Conservation (phyloP, 2,329 filamentous ascomycete species). For the Chaetomium sp. region DNA sequence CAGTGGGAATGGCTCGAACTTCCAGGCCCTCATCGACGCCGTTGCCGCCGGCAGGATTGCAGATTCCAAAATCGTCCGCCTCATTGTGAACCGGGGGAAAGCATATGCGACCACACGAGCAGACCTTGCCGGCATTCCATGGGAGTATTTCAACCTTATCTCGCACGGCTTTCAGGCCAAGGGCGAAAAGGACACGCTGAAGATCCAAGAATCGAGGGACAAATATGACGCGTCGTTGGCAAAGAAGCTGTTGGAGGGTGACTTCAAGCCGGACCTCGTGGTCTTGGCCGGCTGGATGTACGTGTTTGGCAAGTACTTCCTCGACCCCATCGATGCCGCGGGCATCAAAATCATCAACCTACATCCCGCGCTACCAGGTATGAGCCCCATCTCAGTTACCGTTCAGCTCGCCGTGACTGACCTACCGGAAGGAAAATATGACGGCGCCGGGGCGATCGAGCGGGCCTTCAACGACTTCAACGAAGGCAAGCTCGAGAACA, state of each 20-base stretch:
- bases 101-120: conserved; percentile 49
- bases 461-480: conserved; percentile 74
- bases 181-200: conserved; percentile 60
- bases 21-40: conserved; percentile 69
- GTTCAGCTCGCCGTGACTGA: conserved; percentile 8
- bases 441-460: conserved; percentile 76
- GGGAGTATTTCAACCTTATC: conserved; percentile 79
- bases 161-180: conserved; percentile 64
- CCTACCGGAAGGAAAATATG: conserved; percentile 61
- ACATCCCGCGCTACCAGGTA: conserved; percentile 72
- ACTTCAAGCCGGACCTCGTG: conserved; percentile 68
- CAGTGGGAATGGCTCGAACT: conserved; percentile 74
- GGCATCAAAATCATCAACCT: conserved; percentile 77
- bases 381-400: conserved; percentile 32
- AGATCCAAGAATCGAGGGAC: conserved; percentile 60
- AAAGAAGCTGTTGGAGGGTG: conserved; percentile 57
- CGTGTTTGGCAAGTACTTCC: conserved; percentile 70
- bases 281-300: conserved; percentile 90
- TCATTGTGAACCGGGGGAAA: conserved; percentile 53
- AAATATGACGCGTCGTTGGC: conserved; percentile 78
- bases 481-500: conserved; percentile 63
- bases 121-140: conserved; percentile 63
- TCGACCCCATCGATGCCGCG: conserved; percentile 65
- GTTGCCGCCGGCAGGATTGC: conserved; percentile 45
- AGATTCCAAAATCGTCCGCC: conserved; percentile 48